Percentiles rank a stretch among this genome's conserved stretches.
phyloP scores from a whole-genome alignment of 768 basidiomycete genomes.

The Tulasnella sp. region DNA sequence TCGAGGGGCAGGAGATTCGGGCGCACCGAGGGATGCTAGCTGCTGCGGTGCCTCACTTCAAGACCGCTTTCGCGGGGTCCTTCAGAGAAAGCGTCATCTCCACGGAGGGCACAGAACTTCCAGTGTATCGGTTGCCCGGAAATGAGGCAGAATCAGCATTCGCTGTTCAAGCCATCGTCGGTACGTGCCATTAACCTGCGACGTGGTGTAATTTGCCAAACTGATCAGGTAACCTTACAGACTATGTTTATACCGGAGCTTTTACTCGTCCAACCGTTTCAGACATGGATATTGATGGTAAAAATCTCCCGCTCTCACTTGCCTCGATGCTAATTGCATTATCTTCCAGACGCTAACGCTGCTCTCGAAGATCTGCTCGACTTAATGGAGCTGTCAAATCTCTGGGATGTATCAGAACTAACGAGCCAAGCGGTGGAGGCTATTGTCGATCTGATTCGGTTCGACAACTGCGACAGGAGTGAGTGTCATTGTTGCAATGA shows the following conservation, averaged over 20 bases:
- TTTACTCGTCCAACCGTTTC: background rate
- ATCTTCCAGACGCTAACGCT: background rate
- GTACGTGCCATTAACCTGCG: background rate
- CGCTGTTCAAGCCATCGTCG: background rate
- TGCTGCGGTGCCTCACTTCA: background rate
- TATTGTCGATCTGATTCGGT: background rate
- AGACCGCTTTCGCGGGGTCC: background rate
- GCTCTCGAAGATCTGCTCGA: background rate
- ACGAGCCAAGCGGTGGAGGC: background rate
- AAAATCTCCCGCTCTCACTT: background rate
- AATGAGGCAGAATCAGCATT: background rate
- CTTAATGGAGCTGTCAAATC: background rate
- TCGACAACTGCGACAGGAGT: background rate
- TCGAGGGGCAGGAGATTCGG: background rate
- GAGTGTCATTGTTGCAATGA: background rate
- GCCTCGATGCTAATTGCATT: background rate
- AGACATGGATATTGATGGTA: background rate
- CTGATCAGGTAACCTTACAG: background rate
- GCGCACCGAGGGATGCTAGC: slow-evolving; percentile 18
- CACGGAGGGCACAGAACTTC: background rate
- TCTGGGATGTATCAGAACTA: slow-evolving; percentile 3
- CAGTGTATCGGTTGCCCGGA: background rate
- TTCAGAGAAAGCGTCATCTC: background rate
- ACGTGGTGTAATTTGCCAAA: background rate
- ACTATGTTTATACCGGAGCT: slow-evolving; percentile 2